Percentiles rank a stretch among this genome's conserved stretches.
Evolutionary conservation across 345 rosid species (phyloP).

Genomic region (Rhodamnia rubescens): DNA sequence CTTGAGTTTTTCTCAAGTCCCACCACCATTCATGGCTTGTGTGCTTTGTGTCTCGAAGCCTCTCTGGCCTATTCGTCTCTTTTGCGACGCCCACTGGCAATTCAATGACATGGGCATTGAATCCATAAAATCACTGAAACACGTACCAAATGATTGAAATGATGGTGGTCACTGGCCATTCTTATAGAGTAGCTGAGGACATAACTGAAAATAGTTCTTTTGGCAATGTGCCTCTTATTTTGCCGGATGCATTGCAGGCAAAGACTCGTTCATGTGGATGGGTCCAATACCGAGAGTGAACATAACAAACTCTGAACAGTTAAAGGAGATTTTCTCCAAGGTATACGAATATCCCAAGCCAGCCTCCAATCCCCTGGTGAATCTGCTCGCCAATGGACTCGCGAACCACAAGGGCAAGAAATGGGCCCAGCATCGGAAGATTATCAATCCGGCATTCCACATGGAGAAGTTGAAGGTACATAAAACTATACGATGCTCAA

Average conservation of each 20-base stretch:
- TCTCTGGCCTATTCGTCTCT: no score
- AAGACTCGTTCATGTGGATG: constrained; percentile 29
- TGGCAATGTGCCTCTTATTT: background rate
- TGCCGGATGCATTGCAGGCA: constrained; percentile 16
- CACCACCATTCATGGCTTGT: background rate
- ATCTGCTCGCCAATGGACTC: constrained; percentile 24
- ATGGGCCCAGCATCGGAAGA: constrained; percentile 44
- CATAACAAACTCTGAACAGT: constrained; percentile 31
- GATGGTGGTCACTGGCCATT: background rate
- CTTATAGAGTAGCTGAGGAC: background rate
- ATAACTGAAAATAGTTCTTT: no score
- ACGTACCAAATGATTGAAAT: background rate
- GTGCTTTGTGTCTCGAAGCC: background rate
- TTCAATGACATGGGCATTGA: background rate
- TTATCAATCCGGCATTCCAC: constrained; percentile 47
- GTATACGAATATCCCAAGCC: constrained; percentile 26
- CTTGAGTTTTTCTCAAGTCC: no score
- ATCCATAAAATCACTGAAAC: background rate
- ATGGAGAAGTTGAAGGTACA: constrained; percentile 47
- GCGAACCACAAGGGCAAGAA: constrained; percentile 27
- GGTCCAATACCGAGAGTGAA: constrained; percentile 37
- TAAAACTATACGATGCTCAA: background rate
- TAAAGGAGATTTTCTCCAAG: constrained; percentile 33
- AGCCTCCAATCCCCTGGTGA: constrained; percentile 16
- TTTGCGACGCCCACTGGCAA: background rate